Percentiles rank a stretch among this genome's conserved stretches.
phyloP scores from a whole-genome alignment of 2,329 filamentous ascomycete genomes.

The Exophiala sideris region DNA sequence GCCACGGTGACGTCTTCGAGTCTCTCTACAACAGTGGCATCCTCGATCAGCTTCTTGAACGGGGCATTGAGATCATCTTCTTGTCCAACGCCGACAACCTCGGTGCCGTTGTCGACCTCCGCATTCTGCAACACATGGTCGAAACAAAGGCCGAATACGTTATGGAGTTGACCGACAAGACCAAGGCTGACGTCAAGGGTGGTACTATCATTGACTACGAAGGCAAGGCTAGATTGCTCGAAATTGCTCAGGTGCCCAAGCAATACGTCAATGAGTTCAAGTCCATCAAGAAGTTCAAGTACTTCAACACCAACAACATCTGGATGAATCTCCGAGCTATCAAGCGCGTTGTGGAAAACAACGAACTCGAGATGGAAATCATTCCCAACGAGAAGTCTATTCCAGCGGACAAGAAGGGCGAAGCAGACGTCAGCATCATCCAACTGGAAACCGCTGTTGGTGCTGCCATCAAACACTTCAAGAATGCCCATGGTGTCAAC shows the following conservation, averaged over 20 bases:
- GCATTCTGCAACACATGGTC: constrained; percentile 99
- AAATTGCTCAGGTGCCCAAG: constrained; percentile 99
- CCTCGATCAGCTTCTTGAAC: constrained; percentile 90
- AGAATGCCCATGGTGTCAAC: constrained; percentile 98
- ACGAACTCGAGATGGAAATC: constrained; percentile 98
- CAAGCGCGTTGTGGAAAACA: constrained; percentile 97
- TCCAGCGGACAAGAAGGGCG: constrained; percentile 98
- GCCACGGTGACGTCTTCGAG: constrained; percentile 99
- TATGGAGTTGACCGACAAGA: constrained; percentile 99
- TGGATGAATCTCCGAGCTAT: constrained; percentile 98
- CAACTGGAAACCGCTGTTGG: constrained; percentile 98
- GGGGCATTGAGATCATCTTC: constrained; percentile 97
- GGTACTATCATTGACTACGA: constrained; percentile 99
- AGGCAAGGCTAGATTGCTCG: constrained; percentile 89
- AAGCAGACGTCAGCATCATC: constrained; percentile 94
- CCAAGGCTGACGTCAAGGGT: constrained; percentile 99
- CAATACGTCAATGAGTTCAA: constrained; percentile 99
- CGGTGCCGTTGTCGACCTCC: constrained; percentile 93
- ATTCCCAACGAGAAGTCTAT: constrained; percentile 99
- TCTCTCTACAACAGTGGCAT: constrained; percentile 99
- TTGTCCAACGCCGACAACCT: constrained; percentile 99
- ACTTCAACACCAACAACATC: constrained; percentile 99
- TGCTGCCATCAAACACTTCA: constrained; percentile 97
- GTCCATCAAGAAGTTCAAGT: constrained; percentile 99
- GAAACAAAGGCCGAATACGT: constrained; percentile 97